These are phyloP conservation scores for Chrysanthemum lavandulifolium DNA, from an alignment of 129 eudicot genomes.

Conservation along the genomic window DNA sequence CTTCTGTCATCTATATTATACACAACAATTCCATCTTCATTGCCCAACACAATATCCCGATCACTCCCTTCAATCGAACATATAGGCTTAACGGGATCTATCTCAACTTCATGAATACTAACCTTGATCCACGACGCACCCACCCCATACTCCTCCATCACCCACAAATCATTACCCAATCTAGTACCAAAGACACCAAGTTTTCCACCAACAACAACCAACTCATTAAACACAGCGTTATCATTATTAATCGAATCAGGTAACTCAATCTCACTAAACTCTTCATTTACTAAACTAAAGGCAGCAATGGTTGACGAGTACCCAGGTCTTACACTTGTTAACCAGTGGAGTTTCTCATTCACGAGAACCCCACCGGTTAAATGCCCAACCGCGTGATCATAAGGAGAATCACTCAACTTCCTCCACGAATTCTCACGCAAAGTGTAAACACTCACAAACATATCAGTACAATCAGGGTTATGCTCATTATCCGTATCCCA, in stretches of 20 bases:
- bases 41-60: slow-evolving; percentile 29
- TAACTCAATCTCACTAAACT: slow-evolving; percentile 36
- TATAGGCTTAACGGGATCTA: slow-evolving; percentile 27
- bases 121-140: slow-evolving; percentile 49
- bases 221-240: slow-evolving; percentile 23
- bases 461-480: slow-evolving; percentile 37
- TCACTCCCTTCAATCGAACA: slow-evolving; percentile 25
- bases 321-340: slow-evolving; percentile 9
- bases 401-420: slow-evolving; percentile 37
- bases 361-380: slow-evolving; percentile 33
- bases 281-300: slow-evolving; percentile 43
- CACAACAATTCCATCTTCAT: slow-evolving; percentile 26
- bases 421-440: slow-evolving; percentile 48
- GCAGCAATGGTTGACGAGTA: slow-evolving; percentile 36
- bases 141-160: slow-evolving; percentile 59
- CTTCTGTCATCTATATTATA: slow-evolving; percentile 25
- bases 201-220: slow-evolving; percentile 47
- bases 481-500: slow-evolving; percentile 36
- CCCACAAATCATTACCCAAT: slow-evolving; percentile 39
- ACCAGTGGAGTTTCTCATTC: slow-evolving; percentile 49
- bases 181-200: slow-evolving; percentile 23
- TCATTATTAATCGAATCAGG: slow-evolving; percentile 32
- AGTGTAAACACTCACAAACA: slow-evolving; percentile 35
- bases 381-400: slow-evolving; percentile 38
- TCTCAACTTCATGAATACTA: slow-evolving; percentile 10